Conservation (phyloP, 2,329 filamentous ascomycete genomes). For the Trichoderma atrobrunneum region DNA sequence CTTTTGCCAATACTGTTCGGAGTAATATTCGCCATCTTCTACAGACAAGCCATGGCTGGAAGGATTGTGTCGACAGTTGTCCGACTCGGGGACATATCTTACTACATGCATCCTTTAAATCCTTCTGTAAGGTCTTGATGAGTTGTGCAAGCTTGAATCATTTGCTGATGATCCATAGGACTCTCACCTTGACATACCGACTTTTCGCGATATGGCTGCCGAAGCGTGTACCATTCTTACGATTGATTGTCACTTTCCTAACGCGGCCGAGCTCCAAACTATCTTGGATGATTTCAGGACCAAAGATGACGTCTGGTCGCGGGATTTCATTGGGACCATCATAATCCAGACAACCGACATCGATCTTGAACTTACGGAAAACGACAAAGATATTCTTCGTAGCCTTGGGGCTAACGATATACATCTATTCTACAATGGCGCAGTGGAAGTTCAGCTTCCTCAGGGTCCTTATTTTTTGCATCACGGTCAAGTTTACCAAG, state of each 20-base stretch:
- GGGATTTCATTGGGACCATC: background rate
- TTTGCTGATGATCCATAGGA: background rate
- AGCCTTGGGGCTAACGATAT: background rate
- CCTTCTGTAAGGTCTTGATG: background rate
- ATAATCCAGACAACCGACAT: background rate
- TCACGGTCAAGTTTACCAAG: background rate
- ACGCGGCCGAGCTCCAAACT: background rate
- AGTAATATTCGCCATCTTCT: background rate
- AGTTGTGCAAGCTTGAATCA: background rate
- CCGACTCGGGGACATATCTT: background rate
- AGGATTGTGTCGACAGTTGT: background rate
- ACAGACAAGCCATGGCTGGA: background rate
- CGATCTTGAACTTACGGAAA: background rate
- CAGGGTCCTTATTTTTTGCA: background rate
- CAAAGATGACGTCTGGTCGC: background rate
- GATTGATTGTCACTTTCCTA: background rate
- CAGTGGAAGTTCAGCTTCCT: background rate
- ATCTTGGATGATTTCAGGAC: background rate
- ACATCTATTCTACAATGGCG: background rate
- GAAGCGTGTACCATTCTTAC: background rate
- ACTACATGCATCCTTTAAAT: background rate
- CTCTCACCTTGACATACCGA: background rate
- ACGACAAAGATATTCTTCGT: background rate
- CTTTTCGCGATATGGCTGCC: background rate
- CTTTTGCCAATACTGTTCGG: background rate